These are phyloP conservation scores for Neotropicomus parvogracilis DNA, from an alignment of 1,284 basidiomycete species.

Conservation along the genomic window DNA sequence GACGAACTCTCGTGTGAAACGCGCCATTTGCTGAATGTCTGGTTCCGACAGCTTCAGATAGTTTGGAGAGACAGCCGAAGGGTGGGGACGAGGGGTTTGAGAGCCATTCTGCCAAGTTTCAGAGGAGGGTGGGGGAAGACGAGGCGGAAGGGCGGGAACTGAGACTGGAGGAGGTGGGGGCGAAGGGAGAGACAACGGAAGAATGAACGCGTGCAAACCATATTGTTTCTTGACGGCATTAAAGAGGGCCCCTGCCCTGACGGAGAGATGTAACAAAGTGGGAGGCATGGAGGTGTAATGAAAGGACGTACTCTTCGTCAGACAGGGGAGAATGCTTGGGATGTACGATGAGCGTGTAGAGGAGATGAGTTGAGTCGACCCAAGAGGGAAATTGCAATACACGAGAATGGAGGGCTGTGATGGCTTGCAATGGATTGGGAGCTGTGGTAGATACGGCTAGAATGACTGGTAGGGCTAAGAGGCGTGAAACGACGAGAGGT, in stretches of 20 bases:
- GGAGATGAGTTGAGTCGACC: constrained; percentile 67
- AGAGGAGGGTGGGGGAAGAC: constrained; percentile 53
- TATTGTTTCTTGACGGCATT: constrained; percentile 83
- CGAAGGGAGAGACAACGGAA: constrained; percentile 57
- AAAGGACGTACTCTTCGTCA: constrained; percentile 66
- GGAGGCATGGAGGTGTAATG: neutral
- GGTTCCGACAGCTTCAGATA: constrained; percentile 60
- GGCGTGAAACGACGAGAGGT: constrained; percentile 2
- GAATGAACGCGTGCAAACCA: constrained; percentile 68
- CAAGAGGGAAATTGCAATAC: constrained; percentile 65
- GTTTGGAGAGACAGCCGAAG: constrained; percentile 32
- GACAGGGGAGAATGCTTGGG: constrained; percentile 64
- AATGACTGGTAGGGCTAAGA: constrained; percentile 49
- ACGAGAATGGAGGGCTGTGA: constrained; percentile 65
- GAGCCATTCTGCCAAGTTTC: constrained; percentile 31
- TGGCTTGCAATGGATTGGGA: constrained; percentile 71
- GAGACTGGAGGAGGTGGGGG: constrained; percentile 61
- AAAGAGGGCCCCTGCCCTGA: constrained; percentile 67
- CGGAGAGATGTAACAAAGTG: constrained; percentile 11
- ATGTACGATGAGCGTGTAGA: constrained; percentile 74
- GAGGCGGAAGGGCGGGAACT: constrained; percentile 60
- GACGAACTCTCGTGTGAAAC: constrained; percentile 87
- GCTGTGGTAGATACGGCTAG: constrained; percentile 73
- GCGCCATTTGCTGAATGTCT: constrained; percentile 78
- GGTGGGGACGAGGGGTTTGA: constrained; percentile 8